phyloP scores from a whole-genome alignment of 352 stramenopile species.

The Phytophthora sp. region DNA sequence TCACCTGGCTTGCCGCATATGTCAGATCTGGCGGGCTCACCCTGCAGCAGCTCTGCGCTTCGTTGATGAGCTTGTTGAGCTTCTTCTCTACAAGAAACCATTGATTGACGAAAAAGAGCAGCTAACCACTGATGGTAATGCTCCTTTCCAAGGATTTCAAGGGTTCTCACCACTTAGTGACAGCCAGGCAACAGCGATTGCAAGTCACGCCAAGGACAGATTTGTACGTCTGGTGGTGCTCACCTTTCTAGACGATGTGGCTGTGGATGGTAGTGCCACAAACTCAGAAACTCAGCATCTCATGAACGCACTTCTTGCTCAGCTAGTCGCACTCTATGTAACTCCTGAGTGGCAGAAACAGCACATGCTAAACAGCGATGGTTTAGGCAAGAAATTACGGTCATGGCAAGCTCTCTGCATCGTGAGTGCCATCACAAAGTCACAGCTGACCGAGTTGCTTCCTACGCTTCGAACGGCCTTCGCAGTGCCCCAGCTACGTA shows the following conservation, averaged over 20 bases:
- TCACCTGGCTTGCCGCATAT: slow-evolving; percentile 76
- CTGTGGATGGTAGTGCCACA: slow-evolving; percentile 28
- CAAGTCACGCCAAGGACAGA: slow-evolving; percentile 48
- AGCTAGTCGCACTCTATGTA: slow-evolving; percentile 58
- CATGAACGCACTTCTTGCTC: slow-evolving; percentile 42
- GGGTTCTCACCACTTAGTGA: slow-evolving; percentile 9
- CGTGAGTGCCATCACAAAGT: slow-evolving; percentile 51
- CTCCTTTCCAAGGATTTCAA: slow-evolving; percentile 33
- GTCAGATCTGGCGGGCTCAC: slow-evolving; percentile 65
- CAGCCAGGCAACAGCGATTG: slow-evolving; percentile 30
- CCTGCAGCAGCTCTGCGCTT: slow-evolving; percentile 56
- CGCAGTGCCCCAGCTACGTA: slow-evolving; percentile 61
- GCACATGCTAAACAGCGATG: slow-evolving; percentile 87
- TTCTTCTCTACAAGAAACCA: slow-evolving; percentile 82
- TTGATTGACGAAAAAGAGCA: slow-evolving; percentile 74
- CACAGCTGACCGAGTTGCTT: slow-evolving; percentile 25
- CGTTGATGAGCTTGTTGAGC: slow-evolving; percentile 64
- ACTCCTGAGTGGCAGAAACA: slow-evolving; percentile 73
- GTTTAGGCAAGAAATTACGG: slow-evolving; percentile 77
- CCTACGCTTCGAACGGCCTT: slow-evolving; percentile 59
- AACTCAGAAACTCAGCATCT: slow-evolving; percentile 28
- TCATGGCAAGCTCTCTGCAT: slow-evolving; percentile 85
- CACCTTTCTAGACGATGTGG: slow-evolving; percentile 66
- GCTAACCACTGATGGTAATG: slow-evolving; percentile 23
- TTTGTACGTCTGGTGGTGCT: slow-evolving; percentile 79